Percentiles rank a stretch among this genome's conserved stretches.
Conservation (phyloP, 1,139 yeast species). For the Scheffersomyces quercinus region DNA sequence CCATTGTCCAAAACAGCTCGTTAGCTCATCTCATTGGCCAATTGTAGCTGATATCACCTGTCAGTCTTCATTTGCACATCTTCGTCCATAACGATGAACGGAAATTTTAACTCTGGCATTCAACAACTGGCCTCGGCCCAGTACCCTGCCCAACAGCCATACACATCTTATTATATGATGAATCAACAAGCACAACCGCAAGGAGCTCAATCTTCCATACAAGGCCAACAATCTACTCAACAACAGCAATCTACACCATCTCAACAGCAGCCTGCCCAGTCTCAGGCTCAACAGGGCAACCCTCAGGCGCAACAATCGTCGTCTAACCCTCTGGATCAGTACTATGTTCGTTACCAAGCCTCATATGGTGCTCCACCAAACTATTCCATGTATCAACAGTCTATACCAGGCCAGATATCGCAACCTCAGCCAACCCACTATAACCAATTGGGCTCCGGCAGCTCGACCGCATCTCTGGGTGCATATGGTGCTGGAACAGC, state of each 20-base stretch:
- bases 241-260: conserved; percentile 4
- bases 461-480: conserved; percentile 1
- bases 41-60: not conserved
- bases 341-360: conserved; percentile 8
- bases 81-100: conserved; percentile 10
- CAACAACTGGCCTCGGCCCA: conserved; percentile 10
- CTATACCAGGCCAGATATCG: conserved; percentile 10
- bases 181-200: conserved; percentile 13
- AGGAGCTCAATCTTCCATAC: conserved; percentile 7
- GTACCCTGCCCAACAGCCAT: conserved; percentile 19
- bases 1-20: not conserved
- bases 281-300: not conserved
- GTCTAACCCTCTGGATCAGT: not conserved
- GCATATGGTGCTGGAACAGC: conserved; percentile 7
- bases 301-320: not conserved
- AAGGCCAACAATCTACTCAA: conserved; percentile 4
- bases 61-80: conserved; percentile 1
- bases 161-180: conserved; percentile 22
- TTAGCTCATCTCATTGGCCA: no score
- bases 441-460: conserved; percentile 8
- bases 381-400: conserved; percentile 15
- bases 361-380: conserved; percentile 13
- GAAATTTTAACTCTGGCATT: conserved; percentile 12
- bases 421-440: conserved; percentile 11
- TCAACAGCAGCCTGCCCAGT: conserved; percentile 4